Base-by-base conservation (phyloP, 164 flowering plant genomes). In the Taxillus chinensis region DNA sequence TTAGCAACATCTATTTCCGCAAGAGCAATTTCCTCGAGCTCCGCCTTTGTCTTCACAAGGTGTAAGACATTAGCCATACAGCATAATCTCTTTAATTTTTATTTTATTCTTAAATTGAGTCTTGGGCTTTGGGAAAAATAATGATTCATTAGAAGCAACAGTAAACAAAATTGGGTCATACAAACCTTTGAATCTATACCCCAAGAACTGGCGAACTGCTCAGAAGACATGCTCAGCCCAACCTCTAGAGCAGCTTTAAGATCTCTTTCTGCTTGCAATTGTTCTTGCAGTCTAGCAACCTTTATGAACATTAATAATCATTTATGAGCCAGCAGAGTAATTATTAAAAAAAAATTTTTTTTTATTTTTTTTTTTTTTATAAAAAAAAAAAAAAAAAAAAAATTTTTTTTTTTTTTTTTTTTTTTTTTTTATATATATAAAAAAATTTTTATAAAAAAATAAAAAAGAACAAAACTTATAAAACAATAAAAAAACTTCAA, bases 1-100 rank as follows among this genome's bases (percentile, higher is more conserved):
- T 91, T 79, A 62, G 96, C 95, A 49, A 95, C 97, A 80, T 95
- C 99, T 41, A 93, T 97, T 71, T 95, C 99, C 51, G 97, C 99
- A 68, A 95, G 89, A 65, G 99, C 95, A 75, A 95, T 91, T 71
- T 95, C 97, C 80, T 90, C 99, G 52, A 95, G 96, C 80, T 95
- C 99, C 55, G 93, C 96, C 82, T 90, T 86, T 64, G 96, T 95
- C 99, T 95, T 74, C 77, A 79, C 51, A 48, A 48, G 9, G 12
- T 48, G 9, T 11, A 3, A 11, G 9, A 11, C 51, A 48, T 48
- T 14, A 48, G 51, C 9, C 13, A 11, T 11, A 48, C 12, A 11
- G 12, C 51, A 48, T 7, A 7, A 48, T 7, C 51, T 27, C 27
- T 27, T 27, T 0, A 48, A 11, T 0, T 48, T 48, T 48, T 48